Conservation (phyloP, 306 rosid species). For the Inga oerstediana region DNA sequence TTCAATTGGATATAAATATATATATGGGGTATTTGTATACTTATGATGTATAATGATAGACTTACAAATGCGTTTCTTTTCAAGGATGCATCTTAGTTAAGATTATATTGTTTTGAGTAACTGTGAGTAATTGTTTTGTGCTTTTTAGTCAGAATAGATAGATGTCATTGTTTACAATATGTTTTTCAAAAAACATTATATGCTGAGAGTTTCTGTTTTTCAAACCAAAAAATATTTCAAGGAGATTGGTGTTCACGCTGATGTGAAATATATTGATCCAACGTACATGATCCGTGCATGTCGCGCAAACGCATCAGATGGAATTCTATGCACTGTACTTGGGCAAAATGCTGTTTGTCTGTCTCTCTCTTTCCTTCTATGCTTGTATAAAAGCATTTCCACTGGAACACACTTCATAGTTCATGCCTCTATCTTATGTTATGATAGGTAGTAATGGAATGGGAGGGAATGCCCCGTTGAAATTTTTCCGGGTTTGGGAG, state of each 20-base stretch:
- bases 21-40: background rate
- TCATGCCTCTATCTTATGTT: background rate
- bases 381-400: background rate
- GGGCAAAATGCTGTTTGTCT: conserved; percentile 96
- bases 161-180: background rate
- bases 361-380: conserved; percentile 21
- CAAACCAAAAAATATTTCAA: conserved; percentile 77
- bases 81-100: background rate
- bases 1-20: background rate
- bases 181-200: background rate
- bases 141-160: conserved; percentile 14
- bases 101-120: background rate
- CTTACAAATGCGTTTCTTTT: background rate
- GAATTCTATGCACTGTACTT: conserved; percentile 90
- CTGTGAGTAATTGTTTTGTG: conserved; percentile 4
- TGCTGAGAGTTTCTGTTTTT: conserved; percentile 29
- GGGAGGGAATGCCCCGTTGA: background rate
- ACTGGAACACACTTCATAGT: background rate
- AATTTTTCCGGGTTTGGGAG: background rate
- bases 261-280: conserved; percentile 95
- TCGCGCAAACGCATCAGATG: conserved; percentile 99
- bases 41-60: background rate
- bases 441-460: background rate
- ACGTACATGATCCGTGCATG: conserved; percentile 96
- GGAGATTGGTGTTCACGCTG: conserved; percentile 80